Evolutionary conservation across 495 filamentous ascomycete genomes (phyloP), one percentile per base, ranked within the genome.

Genomic region (Pseudevernia furfuracea): DNA sequence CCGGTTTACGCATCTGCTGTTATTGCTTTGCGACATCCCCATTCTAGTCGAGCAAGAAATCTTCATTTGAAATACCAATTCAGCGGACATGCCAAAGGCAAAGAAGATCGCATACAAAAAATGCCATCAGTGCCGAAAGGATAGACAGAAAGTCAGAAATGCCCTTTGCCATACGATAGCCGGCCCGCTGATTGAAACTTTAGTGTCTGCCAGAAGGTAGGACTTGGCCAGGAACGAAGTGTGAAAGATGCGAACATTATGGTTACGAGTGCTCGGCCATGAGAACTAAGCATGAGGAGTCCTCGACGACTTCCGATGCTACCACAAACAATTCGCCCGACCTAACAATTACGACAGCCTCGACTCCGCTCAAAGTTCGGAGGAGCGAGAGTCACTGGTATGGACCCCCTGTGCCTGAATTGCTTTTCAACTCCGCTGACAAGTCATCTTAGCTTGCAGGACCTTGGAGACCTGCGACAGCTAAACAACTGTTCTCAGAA

Each of bases 241-340:
- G 59, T 32, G 59, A 60, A 32, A 43, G 59, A 60, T 60, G 59
- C 34, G 14, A 60, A 11, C 41, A 60, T 43, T 60, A 60, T 48
- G 25, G 39, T 14, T 60, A 60, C 23, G 59, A 3, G 14, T 60
- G 59, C 23, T 60, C 63, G 44, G 43, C 59, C 28, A 53, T 53
- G 49, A 53, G 28, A 6, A 53, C 49, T 3, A 53, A 30, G 28
- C 12, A 32, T 32, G 49, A 53, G 19, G 49, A 53, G 28, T 53
- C 15, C 0, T 53, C 49, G 49, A 32, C 19, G 1, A 53, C 28
- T 2, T 32, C 49, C 17, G 19, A 1, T 30, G 6, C 14, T 19
- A 5, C 25, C 14, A 6, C 25, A 19, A 53, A 28, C 0, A 17
- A 17, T 32, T 53, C 49, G 7, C 49, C 49, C 1, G 28, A 19